Conservation (phyloP, 1,284 basidiomycete genomes). For the Ceratobasidium sp. region DNA sequence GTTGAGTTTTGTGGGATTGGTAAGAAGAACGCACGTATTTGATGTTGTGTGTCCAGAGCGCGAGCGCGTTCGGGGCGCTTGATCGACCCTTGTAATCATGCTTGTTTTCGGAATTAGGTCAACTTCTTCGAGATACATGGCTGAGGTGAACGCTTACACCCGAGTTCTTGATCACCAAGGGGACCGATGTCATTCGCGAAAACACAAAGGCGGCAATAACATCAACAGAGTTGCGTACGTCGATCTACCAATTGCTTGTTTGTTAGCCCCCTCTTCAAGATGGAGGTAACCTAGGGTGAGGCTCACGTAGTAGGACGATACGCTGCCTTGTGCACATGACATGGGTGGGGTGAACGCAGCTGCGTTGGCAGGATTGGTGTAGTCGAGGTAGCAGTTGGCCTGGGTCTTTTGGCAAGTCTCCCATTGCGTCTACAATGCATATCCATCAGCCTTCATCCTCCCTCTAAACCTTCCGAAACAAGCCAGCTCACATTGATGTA, state of each 20-base stretch:
- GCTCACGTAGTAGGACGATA: conserved; percentile 35
- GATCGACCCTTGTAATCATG: conserved; percentile 44
- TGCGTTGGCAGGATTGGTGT: conserved; percentile 38
- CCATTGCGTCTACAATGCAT: conserved; percentile 33
- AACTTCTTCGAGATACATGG: background rate
- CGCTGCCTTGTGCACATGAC: conserved; percentile 36
- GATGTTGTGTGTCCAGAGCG: conserved; percentile 47
- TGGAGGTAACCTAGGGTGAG: background rate
- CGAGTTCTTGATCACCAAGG: conserved; percentile 64
- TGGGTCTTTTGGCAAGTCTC: conserved; percentile 41
- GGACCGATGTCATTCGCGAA: conserved; percentile 58
- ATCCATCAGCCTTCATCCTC: background rate
- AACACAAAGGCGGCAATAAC: conserved; percentile 63
- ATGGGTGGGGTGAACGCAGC: conserved; percentile 34
- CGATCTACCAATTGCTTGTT: conserved; percentile 58
- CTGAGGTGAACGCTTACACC: conserved; percentile 26
- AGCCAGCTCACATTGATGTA: conserved; percentile 28
- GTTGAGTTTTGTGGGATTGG: background rate
- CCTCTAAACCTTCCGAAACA: background rate
- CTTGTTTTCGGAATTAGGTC: conserved; percentile 4
- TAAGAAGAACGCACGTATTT: conserved; percentile 43
- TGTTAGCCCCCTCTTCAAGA: background rate
- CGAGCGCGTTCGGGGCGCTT: conserved; percentile 41
- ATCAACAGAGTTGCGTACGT: conserved; percentile 60
- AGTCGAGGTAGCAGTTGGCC: conserved; percentile 41